Conservation (phyloP, 2,329 filamentous ascomycete species). For the Calycina herbarum region DNA sequence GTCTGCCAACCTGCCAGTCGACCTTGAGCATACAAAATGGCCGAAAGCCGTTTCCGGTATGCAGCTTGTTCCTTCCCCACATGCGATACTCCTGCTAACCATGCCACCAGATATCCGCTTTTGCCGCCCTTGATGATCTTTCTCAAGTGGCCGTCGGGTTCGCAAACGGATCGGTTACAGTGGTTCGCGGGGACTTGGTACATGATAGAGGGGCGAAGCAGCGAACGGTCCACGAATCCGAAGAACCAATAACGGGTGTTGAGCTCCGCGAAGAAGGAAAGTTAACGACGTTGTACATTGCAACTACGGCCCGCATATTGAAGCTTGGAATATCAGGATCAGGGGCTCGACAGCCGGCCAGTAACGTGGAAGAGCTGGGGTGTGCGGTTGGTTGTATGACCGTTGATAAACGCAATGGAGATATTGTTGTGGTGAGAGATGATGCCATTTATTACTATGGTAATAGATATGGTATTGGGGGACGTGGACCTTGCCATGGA, state of each 20-base stretch:
- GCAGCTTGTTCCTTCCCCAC: slow-evolving; percentile 31
- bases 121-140: slow-evolving; percentile 82
- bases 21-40: slow-evolving; percentile 86
- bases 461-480: slow-evolving; percentile 59
- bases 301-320: slow-evolving; percentile 84
- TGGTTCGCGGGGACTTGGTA: slow-evolving; percentile 90
- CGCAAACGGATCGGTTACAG: slow-evolving; percentile 89
- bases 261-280: slow-evolving; percentile 64
- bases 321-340: slow-evolving; percentile 84
- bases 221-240: slow-evolving; percentile 91
- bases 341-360: slow-evolving; percentile 85
- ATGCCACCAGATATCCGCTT: slow-evolving; percentile 70
- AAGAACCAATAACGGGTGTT: slow-evolving; percentile 92
- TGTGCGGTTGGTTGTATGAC: slow-evolving; percentile 97
- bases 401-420: slow-evolving; percentile 73
- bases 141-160: slow-evolving; percentile 94
- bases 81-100: slow-evolving; percentile 3
- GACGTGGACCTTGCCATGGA: slow-evolving; percentile 82
- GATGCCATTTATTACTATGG: slow-evolving; percentile 95
- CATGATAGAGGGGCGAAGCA: slow-evolving; percentile 94
- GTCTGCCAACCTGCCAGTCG: slow-evolving; percentile 82
- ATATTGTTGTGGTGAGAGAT: slow-evolving; percentile 88
- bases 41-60: slow-evolving; percentile 85
- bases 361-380: slow-evolving; percentile 84
- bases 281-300: slow-evolving; percentile 81